Evolutionary conservation across 73 alveolate species (phyloP).

Genomic region (Tetrahymena thermophila): DNA sequence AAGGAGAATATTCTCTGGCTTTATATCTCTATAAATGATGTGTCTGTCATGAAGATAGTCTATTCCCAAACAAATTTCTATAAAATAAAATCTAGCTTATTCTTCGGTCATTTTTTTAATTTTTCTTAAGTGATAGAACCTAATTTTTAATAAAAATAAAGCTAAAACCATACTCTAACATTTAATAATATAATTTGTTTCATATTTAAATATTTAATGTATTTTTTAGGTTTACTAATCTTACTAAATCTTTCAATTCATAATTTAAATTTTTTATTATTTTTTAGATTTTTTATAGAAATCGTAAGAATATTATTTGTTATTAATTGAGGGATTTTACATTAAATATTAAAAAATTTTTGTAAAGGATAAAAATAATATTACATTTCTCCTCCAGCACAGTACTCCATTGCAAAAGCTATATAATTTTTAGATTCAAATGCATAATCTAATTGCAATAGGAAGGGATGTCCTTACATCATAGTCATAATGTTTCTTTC

Average conservation of each 20-base stretch:
- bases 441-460: conserved; percentile 25
- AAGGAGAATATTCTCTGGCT: conserved; percentile 72
- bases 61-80: conserved; percentile 62
- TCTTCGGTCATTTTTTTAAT: conserved; percentile 47
- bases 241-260: too few species aligned
- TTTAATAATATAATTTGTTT: too few species aligned
- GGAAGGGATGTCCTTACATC: conserved; percentile 19
- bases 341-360: too few species aligned
- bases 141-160: background rate
- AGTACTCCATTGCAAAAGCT: conserved; percentile 27
- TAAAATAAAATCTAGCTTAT: conserved; percentile 57
- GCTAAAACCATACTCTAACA: too few species aligned
- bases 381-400: conserved; percentile 37
- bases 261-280: too few species aligned
- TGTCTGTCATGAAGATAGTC: conserved; percentile 66
- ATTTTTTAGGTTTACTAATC: too few species aligned
- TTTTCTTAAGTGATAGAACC: background rate
- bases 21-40: conserved; percentile 74
- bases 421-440: conserved; percentile 25
- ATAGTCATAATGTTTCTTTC: conserved; percentile 40
- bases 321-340: too few species aligned
- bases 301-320: too few species aligned
- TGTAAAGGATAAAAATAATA: too few species aligned
- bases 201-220: too few species aligned
- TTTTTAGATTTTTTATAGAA: too few species aligned